phyloP scores from a whole-genome alignment of 305 asterid species.

The Fraxinus albicans region DNA sequence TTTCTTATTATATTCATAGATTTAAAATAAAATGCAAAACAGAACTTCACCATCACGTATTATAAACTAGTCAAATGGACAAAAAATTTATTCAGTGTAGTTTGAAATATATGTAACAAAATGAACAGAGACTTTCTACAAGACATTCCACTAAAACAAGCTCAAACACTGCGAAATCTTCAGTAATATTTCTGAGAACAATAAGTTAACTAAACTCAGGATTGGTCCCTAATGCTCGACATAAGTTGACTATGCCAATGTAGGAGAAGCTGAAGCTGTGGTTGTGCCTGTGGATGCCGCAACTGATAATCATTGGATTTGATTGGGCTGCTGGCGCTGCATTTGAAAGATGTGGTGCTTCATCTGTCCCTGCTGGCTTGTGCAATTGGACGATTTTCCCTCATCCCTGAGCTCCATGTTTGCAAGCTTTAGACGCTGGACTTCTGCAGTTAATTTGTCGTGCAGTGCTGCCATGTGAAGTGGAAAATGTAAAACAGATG shows the following conservation, averaged over 20 bases:
- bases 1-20: not conserved
- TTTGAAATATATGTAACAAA: conserved; percentile 6
- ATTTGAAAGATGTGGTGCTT: conserved; percentile 10
- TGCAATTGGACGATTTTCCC: not conserved
- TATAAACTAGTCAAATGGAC: conserved; percentile 12
- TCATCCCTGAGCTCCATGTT: conserved; percentile 14
- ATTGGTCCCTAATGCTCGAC: not conserved
- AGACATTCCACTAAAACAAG: not conserved
- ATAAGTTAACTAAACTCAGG: not conserved
- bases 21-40: not conserved
- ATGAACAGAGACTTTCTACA: not conserved
- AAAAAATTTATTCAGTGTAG: conserved; percentile 11
- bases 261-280: conserved; percentile 7
- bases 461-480: conserved; percentile 19
- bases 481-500: not conserved
- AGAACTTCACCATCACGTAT: conserved; percentile 4
- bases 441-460: conserved; percentile 19
- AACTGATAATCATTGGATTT: not conserved
- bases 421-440: conserved; percentile 15
- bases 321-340: conserved; percentile 13
- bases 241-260: conserved; percentile 2
- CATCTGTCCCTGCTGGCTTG: not conserved
- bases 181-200: not conserved
- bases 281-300: not conserved
- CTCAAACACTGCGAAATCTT: not conserved